Base-by-base conservation (phyloP, 768 basidiomycete species). In the Tephrocybe rancida region DNA sequence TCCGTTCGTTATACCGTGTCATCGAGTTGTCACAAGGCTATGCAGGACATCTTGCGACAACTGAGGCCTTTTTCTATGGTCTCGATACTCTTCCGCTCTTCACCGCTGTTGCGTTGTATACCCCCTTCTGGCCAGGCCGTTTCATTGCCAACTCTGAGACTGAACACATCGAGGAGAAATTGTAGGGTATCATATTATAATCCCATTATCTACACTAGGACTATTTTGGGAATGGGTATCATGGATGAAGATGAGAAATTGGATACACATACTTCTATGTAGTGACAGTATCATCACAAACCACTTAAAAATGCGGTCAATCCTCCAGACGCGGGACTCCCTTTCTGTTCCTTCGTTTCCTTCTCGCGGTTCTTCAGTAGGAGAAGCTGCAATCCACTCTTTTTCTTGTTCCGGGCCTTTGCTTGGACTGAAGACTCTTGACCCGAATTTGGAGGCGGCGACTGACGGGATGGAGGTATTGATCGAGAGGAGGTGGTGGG, bases 71-170 rank as follows among this genome's bases (percentile, higher is more conserved):
- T 59, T 88, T 90, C 67, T 90, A 88, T 62, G 79, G 69, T 1
- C 72, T 89, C 37, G 72, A 92, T 65, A 80, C 85, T 0, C 71
- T 88, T 5, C 87, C 87, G 6, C 73, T 88, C 8, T 77, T 85
- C 54, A 63, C 89, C 27, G 84, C 86, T 24, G 78, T 85, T 42
- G 67, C 66, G 0, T 68, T 81, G 7, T 87, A 85, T 60, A 58
- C 72, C 21, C 68, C 79, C 13, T 83, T 85, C 65, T 90, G 86
- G 85, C 88, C 86, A 3, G 83, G 84, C 5, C 65, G 78, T 56
- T 81, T 81, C 61, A 82, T 84, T 27, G 24, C 27, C 6, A 21
- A 49, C 19, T 24, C 38, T 24, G 22, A 43, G 45, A 5, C 42
- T 34, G n/a, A 21, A 30, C 10, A 19, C 11, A 2, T 14, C 19